Evolutionary conservation across 2,329 filamentous ascomycete genomes (phyloP).

Genomic region (Leptoxyphium fumago): DNA sequence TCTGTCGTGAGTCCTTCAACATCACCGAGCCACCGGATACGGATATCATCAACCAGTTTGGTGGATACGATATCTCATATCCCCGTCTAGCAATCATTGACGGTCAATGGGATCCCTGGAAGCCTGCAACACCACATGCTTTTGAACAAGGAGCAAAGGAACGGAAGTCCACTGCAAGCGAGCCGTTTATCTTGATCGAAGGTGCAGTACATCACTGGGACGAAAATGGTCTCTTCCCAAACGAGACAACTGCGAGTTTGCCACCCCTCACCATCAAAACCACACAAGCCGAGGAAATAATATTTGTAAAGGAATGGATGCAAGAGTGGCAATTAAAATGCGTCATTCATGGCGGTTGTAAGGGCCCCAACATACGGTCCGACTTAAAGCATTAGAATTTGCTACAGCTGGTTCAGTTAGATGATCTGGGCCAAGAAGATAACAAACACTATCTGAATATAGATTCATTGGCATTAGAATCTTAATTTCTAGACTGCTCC

Average conservation of each 20-base stretch:
- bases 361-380: not conserved
- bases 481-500: too few species aligned
- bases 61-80: conserved; percentile 55
- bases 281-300: conserved; percentile 42
- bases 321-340: conserved; percentile 35
- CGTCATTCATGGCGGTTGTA: not conserved
- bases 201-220: conserved; percentile 75
- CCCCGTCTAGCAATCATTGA: conserved; percentile 64
- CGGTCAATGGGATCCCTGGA: conserved; percentile 69
- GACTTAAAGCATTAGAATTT: too few species aligned
- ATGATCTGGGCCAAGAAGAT: too few species aligned
- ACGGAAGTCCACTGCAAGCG: conserved; percentile 43
- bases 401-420: too few species aligned
- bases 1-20: conserved; percentile 57
- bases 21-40: conserved; percentile 49
- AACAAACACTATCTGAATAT: too few species aligned
- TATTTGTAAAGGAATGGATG: conserved; percentile 55
- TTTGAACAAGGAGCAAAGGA: conserved; percentile 37
- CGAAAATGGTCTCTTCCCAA: conserved; percentile 51
- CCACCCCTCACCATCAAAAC: conserved; percentile 45
- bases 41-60: conserved; percentile 58
- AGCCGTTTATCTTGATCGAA: conserved; percentile 60
- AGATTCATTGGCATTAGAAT: too few species aligned
- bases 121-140: conserved; percentile 55
- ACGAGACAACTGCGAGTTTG: conserved; percentile 43